Percentiles rank a stretch among this genome's conserved stretches.
Conservation (phyloP, 83 land plant genomes). For the Picea abies region DNA sequence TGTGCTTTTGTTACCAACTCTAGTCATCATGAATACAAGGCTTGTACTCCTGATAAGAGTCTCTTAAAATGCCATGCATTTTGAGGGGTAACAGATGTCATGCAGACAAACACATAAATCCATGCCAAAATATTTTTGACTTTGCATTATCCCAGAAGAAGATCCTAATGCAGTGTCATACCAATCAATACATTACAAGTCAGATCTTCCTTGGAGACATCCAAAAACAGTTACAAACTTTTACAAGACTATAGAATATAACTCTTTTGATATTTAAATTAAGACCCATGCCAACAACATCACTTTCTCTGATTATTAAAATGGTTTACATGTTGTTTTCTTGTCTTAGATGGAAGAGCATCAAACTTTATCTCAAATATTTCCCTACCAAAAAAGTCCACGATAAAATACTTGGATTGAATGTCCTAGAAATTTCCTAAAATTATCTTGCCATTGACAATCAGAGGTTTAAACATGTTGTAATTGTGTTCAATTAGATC, state of each 20-base stretch:
- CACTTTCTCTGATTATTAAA: slow-evolving; percentile 89
- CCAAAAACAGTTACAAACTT: slow-evolving; percentile 7
- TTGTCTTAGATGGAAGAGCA: slow-evolving; percentile 88
- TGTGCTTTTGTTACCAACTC: too few relatives aligned
- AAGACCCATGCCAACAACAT: slow-evolving; percentile 97
- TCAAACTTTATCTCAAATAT: slow-evolving; percentile 91
- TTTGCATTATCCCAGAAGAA: slow-evolving; percentile 58
- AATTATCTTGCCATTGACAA: slow-evolving; percentile 72
- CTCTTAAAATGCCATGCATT: too few relatives aligned
- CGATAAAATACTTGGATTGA: slow-evolving; percentile 85
- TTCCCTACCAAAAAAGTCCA: slow-evolving; percentile 90
- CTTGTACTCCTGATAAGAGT: too few relatives aligned
- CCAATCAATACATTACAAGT: too few relatives aligned
- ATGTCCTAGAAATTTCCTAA: slow-evolving; percentile 68
- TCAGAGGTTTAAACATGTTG: slow-evolving; percentile 81
- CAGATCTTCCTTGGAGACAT: too few relatives aligned
- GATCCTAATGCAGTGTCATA: too few relatives aligned
- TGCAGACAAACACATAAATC: too few relatives aligned
- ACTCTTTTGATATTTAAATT: slow-evolving; percentile 85
- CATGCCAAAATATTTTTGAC: too few relatives aligned
- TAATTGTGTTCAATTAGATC: slow-evolving; percentile 70
- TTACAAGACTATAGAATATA: slow-evolving; percentile 64
- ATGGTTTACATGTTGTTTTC: slow-evolving; percentile 76
- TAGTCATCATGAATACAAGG: too few relatives aligned
- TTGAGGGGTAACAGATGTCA: too few relatives aligned